Evolutionary conservation across 1,284 basidiomycete species (phyloP), one percentile per base, ranked within the genome.

Genomic region (Moesziomyces globuligerus): DNA sequence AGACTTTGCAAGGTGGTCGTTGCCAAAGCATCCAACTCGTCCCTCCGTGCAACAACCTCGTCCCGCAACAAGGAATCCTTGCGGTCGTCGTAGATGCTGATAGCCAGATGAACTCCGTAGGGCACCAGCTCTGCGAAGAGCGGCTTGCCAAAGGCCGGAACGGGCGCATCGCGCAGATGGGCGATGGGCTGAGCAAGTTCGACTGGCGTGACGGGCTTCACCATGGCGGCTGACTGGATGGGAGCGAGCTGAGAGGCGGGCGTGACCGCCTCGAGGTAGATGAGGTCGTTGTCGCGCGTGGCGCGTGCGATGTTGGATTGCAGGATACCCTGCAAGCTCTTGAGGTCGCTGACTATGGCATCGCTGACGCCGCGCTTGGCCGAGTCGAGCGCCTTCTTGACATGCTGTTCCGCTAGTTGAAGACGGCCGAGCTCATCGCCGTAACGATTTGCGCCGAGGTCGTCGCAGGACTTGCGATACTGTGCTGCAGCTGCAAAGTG

Each of bases 401-500:
- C 83, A 44, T 88, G 88, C 1, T 39, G 52, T 49, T 77, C 64
- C 0, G 79, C 79, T 5, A 78, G 37, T n/a, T 68, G 57, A n/a
- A 81, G 54, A 7, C 79, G 64, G 1, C 74, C 73, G 1, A 81
- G 59, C 53, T 81, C 79, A 47, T 79, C 75, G 4, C 74, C 76
- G 43, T 81, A 76, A 10, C 77, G 72, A 21, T 89, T 90, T 41
- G 88, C 87, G 69, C 92, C 93, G n/a, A 92, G 87, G 78, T 98
- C 94, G 53, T 95, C 94, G 58, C 92, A 86, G 76, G 91, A 91
- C 83, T 94, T 91, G 34, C 95, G 87, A 79, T 90, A 95, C 77
- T 94, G 91, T 3, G 95, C 89, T 1, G 92, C 95, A 1, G 93
- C 93, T 41, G 88, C 87, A 79, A 98, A 98, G 83, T 98, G 95